phyloP scores from a whole-genome alignment of 1,284 basidiomycete genomes.

The Puccinia horiana region DNA sequence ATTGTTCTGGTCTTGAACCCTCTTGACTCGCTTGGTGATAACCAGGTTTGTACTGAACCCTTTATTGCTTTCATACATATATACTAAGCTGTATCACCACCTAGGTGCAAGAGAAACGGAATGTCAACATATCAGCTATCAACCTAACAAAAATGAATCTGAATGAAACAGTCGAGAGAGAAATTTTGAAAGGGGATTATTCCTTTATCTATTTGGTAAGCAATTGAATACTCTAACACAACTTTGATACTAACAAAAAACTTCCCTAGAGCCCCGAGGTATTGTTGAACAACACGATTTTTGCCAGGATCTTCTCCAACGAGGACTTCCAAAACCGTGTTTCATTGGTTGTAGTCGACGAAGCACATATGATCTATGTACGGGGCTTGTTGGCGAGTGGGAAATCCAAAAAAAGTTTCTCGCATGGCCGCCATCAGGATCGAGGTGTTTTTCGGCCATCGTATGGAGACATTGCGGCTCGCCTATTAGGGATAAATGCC shows the following conservation, averaged over 20 bases:
- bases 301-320: neutral
- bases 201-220: neutral
- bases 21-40: neutral
- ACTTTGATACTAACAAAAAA: too few relatives aligned
- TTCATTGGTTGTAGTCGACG: neutral
- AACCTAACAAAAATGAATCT: neutral
- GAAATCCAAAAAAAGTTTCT: neutral
- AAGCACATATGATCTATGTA: neutral
- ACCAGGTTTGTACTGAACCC: neutral
- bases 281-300: neutral
- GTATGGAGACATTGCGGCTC: neutral
- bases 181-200: neutral
- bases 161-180: neutral
- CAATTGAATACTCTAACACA: neutral
- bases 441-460: neutral
- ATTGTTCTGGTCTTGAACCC: slow-evolving; percentile 5
- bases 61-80: neutral
- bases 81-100: neutral
- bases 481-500: neutral
- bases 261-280: slow-evolving; percentile 9
- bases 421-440: neutral
- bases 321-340: neutral
- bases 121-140: neutral
- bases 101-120: neutral
- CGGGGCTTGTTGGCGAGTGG: slow-evolving; percentile 2